Conservation (phyloP, 345 rosid species). For the Corymbia maculata region DNA sequence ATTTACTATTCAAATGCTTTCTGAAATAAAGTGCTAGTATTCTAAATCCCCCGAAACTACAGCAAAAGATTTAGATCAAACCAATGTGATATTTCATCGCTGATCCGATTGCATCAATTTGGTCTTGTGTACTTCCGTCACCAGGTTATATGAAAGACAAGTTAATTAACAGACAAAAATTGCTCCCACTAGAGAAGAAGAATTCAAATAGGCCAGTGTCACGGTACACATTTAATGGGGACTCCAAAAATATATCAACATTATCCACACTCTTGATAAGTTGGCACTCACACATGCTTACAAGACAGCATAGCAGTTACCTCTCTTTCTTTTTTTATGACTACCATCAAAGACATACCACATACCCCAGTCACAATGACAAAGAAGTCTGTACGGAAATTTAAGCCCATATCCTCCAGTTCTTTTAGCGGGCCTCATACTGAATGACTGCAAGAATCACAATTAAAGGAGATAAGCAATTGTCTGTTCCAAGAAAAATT, state of each 20-base stretch:
- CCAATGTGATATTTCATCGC: neutral
- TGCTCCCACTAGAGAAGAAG: neutral
- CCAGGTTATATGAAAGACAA: neutral
- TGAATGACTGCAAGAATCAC: constrained; percentile 49
- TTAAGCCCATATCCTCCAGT: neutral
- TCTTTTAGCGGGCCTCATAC: constrained; percentile 41
- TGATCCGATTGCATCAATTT: neutral
- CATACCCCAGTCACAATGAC: neutral
- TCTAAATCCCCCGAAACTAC: neutral
- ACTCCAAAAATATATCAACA: neutral
- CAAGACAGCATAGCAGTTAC: neutral
- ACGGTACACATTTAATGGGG: neutral
- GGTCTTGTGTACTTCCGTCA: neutral
- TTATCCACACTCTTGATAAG: neutral
- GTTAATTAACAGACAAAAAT: neutral
- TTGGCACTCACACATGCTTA: neutral
- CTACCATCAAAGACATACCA: neutral
- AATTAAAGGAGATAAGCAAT: neutral
- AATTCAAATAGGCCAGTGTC: neutral
- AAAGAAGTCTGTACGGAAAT: neutral
- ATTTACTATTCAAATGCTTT: neutral
- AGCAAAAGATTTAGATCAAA: neutral
- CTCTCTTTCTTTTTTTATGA: neutral
- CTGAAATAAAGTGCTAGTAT: neutral
- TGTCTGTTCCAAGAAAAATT: neutral